Evolutionary conservation across 768 basidiomycete genomes (phyloP).

Genomic region (Mycena chlorophos): DNA sequence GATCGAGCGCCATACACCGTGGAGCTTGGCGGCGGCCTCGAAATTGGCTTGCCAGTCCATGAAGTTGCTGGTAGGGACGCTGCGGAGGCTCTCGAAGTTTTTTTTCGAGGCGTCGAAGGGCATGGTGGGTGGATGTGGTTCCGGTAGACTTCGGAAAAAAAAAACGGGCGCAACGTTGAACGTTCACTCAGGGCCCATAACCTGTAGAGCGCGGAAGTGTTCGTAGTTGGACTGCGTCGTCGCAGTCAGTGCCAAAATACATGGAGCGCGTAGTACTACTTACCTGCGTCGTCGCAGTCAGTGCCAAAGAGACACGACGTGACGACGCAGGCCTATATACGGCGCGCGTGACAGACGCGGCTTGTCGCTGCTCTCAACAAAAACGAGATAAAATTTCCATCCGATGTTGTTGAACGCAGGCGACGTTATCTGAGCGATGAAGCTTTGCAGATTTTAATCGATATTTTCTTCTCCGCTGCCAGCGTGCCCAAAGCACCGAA

Average conservation of each 20-base stretch:
- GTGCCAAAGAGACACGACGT: not conserved
- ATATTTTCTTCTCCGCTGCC: not conserved
- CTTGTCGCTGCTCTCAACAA: not conserved
- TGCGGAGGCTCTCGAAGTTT: not conserved
- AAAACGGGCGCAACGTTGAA: not conserved
- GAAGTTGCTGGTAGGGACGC: not conserved
- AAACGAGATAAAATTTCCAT: conserved; percentile 39
- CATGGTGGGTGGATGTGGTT: not conserved
- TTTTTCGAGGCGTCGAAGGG: not conserved
- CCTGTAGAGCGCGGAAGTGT: not conserved
- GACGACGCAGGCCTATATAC: conserved; percentile 2
- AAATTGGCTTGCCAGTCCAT: not conserved
- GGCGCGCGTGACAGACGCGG: not conserved
- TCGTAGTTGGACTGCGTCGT: not conserved
- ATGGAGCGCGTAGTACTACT: not conserved
- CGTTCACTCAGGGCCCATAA: not conserved
- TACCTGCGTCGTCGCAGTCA: not conserved
- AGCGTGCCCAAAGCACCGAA: not conserved
- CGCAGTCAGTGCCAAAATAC: not conserved
- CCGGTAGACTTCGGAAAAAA: not conserved
- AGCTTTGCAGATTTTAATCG: conserved; percentile 32
- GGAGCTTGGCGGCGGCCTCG: not conserved
- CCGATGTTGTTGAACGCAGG: conserved; percentile 40
- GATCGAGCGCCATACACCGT: not conserved
- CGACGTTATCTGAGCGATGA: conserved; percentile 48